Percentiles rank a stretch among this genome's conserved stretches.
Conservation (phyloP, 176 grass and related monocot genomes). For the Chrysopogon serrulatus region DNA sequence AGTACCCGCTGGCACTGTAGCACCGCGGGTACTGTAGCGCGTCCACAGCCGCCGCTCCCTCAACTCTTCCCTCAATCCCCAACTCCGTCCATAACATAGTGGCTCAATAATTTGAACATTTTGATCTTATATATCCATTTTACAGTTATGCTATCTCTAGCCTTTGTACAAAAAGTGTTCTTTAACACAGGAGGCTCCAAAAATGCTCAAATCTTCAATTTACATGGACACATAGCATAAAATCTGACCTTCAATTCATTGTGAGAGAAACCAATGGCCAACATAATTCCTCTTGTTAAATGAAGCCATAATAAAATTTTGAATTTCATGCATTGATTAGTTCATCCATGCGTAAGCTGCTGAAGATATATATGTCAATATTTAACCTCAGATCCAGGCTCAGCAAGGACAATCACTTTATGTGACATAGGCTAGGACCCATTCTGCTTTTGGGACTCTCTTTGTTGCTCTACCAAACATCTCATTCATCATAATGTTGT, state of each 20-base stretch:
- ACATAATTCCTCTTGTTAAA: neutral
- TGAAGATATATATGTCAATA: neutral
- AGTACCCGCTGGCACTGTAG: no score
- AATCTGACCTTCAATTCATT: neutral
- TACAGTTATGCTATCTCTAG: neutral
- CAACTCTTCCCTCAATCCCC: no score
- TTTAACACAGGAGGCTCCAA: neutral
- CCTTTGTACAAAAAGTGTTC: neutral
- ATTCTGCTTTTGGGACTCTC: neutral
- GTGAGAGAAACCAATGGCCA: neutral
- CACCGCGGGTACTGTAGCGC: no score
- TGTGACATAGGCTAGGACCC: neutral
- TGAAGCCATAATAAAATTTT: neutral
- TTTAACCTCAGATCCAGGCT: neutral
- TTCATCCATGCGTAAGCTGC: neutral
- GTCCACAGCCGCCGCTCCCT: no score
- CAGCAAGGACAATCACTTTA: neutral
- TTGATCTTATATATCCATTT: neutral
- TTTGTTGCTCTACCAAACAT: neutral
- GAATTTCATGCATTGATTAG: neutral
- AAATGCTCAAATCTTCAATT: neutral
- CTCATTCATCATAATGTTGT: neutral
- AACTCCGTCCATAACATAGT: no score
- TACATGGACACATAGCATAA: neutral
- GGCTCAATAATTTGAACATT: neutral